Conservation (phyloP, 192 early-diverging fungal species). For the Oehlia diaphana region DNA sequence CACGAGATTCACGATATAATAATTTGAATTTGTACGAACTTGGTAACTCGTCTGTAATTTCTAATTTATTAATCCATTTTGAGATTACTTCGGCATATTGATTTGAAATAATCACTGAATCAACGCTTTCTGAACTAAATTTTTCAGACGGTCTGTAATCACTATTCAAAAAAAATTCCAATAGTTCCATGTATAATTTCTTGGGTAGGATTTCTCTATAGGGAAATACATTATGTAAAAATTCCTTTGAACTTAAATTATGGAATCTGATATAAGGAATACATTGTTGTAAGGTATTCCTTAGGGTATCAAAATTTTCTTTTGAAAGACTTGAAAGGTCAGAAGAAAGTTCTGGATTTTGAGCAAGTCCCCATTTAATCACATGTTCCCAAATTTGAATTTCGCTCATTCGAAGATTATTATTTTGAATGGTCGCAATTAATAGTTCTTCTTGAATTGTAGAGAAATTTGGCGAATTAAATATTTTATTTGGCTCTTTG, state of each 20-base stretch:
- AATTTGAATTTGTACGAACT: neutral
- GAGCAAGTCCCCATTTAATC: constrained; percentile 8
- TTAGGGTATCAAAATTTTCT: neutral
- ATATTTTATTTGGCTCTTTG: neutral
- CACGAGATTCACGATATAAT: neutral
- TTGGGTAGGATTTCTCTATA: neutral
- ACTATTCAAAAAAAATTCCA: neutral
- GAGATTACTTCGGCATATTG: neutral
- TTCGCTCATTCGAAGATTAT: constrained; percentile 9
- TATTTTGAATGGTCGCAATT: neutral
- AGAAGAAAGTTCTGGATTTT: neutral
- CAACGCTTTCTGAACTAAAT: too few species aligned
- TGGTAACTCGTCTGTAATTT: neutral
- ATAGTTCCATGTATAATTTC: neutral
- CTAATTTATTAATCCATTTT: constrained; percentile 9
- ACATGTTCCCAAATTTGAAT: neutral
- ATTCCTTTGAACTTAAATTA: neutral
- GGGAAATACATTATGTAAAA: neutral
- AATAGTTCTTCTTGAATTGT: neutral
- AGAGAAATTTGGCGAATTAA: neutral
- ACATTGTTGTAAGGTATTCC: neutral
- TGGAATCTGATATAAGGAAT: neutral
- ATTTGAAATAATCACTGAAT: neutral
- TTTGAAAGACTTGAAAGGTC: neutral
- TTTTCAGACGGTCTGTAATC: too few species aligned